Evolutionary conservation across 1,139 yeast genomes (phyloP).

Genomic region (Candida tunisiensis): DNA sequence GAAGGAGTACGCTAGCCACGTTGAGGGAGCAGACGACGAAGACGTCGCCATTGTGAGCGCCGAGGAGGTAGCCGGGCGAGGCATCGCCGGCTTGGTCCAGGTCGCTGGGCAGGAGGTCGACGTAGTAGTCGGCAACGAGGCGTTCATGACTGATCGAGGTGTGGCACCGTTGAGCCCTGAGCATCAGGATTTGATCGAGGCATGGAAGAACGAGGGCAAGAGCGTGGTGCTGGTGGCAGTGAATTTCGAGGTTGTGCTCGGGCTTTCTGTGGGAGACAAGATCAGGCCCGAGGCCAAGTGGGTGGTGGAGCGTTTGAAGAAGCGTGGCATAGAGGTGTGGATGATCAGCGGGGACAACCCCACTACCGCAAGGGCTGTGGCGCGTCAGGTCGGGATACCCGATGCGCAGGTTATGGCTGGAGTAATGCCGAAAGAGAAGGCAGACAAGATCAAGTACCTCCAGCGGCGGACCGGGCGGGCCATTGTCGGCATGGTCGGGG

Average conservation of each 20-base stretch:
- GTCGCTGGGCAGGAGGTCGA: conserved; percentile 8
- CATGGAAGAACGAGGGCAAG: conserved; percentile 49
- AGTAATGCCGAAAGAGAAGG: conserved; percentile 60
- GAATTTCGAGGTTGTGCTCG: conserved; percentile 26
- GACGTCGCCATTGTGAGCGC: conserved; percentile 20
- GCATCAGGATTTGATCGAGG: conserved; percentile 22
- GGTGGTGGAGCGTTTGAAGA: conserved; percentile 31
- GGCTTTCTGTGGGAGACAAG: conserved; percentile 48
- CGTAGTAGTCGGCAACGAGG: conserved; percentile 48
- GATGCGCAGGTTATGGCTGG: conserved; percentile 44
- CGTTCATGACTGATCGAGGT: conserved; percentile 30
- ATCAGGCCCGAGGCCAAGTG: conserved; percentile 42
- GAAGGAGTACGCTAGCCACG: conserved; percentile 22
- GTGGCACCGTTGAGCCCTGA: too few species aligned
- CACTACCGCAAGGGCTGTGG: conserved; percentile 53
- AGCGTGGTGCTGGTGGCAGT: conserved; percentile 44
- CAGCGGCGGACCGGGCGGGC: conserved; percentile 24
- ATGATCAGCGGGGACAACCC: conserved; percentile 59
- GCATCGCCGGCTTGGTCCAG: conserved; percentile 30
- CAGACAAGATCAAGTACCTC: conserved; percentile 37
- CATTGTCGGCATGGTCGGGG: conserved; percentile 60
- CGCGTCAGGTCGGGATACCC: conserved; percentile 41
- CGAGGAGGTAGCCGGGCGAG: conserved; percentile 39
- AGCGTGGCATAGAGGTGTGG: conserved; percentile 41
- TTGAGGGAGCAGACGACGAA: conserved; percentile 1